Conservation (phyloP, 352 stramenopile genomes). For the Phytophthora megakarya region DNA sequence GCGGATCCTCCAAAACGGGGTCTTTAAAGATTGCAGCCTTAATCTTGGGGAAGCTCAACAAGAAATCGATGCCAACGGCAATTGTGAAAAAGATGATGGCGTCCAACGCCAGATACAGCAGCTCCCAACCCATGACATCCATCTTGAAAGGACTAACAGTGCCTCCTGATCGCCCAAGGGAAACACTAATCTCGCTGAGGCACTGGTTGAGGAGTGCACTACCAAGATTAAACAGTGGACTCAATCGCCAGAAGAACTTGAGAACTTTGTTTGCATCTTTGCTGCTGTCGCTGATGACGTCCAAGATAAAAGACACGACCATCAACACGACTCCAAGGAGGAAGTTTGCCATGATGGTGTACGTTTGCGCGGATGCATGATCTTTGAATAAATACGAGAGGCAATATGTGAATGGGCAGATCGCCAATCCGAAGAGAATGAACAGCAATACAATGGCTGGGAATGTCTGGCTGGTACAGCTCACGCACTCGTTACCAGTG, state of each 20-base stretch:
- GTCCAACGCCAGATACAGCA: conserved; percentile 49
- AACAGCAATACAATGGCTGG: conserved; percentile 57
- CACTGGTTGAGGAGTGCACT: conserved; percentile 45
- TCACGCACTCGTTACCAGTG: conserved; percentile 54
- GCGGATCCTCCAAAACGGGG: conserved; percentile 20
- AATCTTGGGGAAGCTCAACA: conserved; percentile 35
- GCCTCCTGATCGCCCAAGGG: conserved; percentile 23
- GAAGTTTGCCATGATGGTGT: conserved; percentile 72
- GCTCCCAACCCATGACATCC: conserved; percentile 59
- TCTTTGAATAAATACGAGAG: conserved; percentile 70
- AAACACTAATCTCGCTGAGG: conserved; percentile 38
- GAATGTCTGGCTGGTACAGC: conserved; percentile 51
- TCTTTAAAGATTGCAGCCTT: conserved; percentile 32
- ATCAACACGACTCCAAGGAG: conserved; percentile 62
- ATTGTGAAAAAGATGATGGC: conserved; percentile 32
- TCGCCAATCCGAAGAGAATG: conserved; percentile 58
- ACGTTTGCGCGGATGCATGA: conserved; percentile 59
- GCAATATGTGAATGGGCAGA: conserved; percentile 64
- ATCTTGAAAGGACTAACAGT: conserved; percentile 51
- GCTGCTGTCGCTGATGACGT: conserved; percentile 45
- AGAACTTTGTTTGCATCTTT: conserved; percentile 54
- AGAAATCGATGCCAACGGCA: conserved; percentile 45
- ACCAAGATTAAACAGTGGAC: conserved; percentile 54
- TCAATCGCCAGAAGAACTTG: conserved; percentile 78
- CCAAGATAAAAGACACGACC: conserved; percentile 61